Conservation (phyloP, 331 rosid species). For the Rhamnella rubrinervis region DNA sequence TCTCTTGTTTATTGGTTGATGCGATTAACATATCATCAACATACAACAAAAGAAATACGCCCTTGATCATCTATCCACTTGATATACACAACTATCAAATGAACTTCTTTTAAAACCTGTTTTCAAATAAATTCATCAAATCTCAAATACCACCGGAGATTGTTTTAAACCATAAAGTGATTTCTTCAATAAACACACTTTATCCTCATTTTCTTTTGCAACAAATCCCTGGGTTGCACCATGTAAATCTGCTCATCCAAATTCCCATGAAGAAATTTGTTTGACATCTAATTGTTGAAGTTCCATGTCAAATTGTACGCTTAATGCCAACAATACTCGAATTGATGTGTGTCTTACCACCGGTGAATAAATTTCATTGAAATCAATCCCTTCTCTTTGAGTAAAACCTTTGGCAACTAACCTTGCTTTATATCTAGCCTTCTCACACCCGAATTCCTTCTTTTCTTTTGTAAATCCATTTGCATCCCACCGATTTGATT, state of each 20-base stretch:
- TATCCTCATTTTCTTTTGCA: background rate
- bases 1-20: background rate
- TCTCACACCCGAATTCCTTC: background rate
- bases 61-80: background rate
- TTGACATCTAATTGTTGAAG: background rate
- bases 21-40: background rate
- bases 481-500: background rate
- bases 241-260: background rate
- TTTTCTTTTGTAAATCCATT: background rate
- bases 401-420: background rate
- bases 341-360: background rate
- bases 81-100: background rate
- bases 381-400: background rate
- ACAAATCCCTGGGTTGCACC: background rate
- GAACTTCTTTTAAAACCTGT: background rate
- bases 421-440: background rate
- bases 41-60: background rate
- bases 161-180: background rate
- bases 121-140: background rate
- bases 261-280: background rate
- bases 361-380: background rate
- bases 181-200: background rate
- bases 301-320: background rate
- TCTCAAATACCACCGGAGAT: background rate
- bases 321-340: background rate